Base-by-base conservation (phyloP, 2,329 filamentous ascomycete species). In the Karstenula rhodostoma region DNA sequence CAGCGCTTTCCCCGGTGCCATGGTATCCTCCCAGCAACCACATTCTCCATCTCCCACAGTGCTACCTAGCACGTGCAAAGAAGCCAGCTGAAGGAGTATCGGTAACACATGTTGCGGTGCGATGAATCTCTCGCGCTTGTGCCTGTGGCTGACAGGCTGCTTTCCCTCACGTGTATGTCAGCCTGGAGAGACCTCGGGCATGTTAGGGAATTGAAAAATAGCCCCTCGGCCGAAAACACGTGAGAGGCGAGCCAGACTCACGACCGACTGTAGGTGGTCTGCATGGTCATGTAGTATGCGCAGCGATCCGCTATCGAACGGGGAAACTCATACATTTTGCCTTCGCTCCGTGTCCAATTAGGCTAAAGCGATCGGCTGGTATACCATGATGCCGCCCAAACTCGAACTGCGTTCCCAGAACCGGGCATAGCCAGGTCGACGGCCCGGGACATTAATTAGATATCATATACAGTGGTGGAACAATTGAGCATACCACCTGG, bases 401-500 rank as follows among this genome's bases (percentile, higher is more conserved):
- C 2, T 35, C 29, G 23, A 46, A 32, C 15, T 54, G 23, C 23
- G 19, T 46, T 19, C 46, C 44, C 23, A 52, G 12, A 49, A 44
- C 56, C 56, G 37, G 23, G 56, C 37, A 49, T 35, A 43, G n/a
- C 8, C 15, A 27, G 29, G 33, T 33, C 37, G 35, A 27, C 56
- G 50, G n/a, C 56, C 54, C 33, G 55, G 32, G 44, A 46, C 12
- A 15, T 47, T 22, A 25, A 58, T 49, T 15, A 54, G 48, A 57
- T 43, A 23, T 54, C 51, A 60, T 60, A 46, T 62, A 32, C 19
- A 56, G 37, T 53, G 42, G 58, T 33, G 51, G 53, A 56, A 50
- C 13, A 48, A 60, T 17, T 51, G 27, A 49, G 40, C n/a, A 40
- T 17, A n/a, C 25, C n/a, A 53, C 46, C 13, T 29, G 46, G 47